These are phyloP conservation scores for Penicillium frequentans DNA, from an alignment of 2,329 filamentous ascomycete species.

Conservation along the genomic window DNA sequence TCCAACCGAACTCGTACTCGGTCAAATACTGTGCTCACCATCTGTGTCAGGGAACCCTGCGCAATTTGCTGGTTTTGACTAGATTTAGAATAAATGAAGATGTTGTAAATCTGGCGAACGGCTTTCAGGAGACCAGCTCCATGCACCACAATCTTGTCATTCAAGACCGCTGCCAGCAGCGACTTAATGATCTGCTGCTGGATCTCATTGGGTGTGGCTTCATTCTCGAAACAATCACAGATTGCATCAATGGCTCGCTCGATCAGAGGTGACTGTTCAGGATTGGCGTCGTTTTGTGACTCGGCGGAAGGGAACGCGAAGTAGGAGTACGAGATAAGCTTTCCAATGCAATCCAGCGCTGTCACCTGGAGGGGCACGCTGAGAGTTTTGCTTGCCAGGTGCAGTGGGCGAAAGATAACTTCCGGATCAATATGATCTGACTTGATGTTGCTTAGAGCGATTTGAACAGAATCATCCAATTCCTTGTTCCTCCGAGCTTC, in stretches of 20 bases:
- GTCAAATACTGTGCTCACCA: constrained; percentile 98
- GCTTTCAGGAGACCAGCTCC: constrained; percentile 94
- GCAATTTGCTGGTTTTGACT: constrained; percentile 95
- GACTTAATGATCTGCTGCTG: constrained; percentile 99
- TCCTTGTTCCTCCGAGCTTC: constrained; percentile 86
- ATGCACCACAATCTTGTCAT: constrained; percentile 98
- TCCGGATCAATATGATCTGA: constrained; percentile 86
- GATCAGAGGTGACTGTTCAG: constrained; percentile 70
- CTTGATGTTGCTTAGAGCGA: constrained; percentile 82
- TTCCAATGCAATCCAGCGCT: constrained; percentile 95
- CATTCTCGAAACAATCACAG: constrained; percentile 98
- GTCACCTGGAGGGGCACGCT: constrained; percentile 85
- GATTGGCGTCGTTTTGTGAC: constrained; percentile 25
- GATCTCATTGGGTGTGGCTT: constrained; percentile 86
- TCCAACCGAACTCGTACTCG: constrained; percentile 83
- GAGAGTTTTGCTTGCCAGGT: constrained; percentile 82
- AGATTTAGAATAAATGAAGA: constrained; percentile 92
- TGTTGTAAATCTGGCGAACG: constrained; percentile 97
- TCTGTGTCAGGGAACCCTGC: constrained; percentile 94
- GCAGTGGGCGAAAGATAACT: constrained; percentile 84
- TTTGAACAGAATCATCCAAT: constrained; percentile 76
- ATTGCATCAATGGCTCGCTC: constrained; percentile 98
- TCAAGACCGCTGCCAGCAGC: constrained; percentile 87
- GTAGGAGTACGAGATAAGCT: constrained; percentile 98
- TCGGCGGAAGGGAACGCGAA: constrained; percentile 70